Base-by-base conservation (phyloP, 441 rosid species). In the Pelargonium australe region DNA sequence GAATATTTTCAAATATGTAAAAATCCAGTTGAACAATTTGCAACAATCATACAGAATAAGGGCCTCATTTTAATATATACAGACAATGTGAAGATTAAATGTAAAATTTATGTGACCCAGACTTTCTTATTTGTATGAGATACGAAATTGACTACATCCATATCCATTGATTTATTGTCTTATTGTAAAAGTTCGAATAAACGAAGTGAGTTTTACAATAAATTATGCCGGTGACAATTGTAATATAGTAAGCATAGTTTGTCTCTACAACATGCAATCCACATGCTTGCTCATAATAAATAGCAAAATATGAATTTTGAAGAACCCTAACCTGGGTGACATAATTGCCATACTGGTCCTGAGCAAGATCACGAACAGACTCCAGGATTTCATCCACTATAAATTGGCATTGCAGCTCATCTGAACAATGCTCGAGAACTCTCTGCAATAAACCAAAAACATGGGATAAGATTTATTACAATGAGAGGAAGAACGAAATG, bases 311-410 rank as follows among this genome's bases (percentile, higher is more conserved):
- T 49, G n/a, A 49, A 17, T 49, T 49, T 49, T 49, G 43, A 40
- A 49, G 57, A 49, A 8, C 11, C 13, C 82, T 71, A 60, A 92
- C 99, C 99, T 95, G 99, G 45, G 92, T 89, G 65, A 95, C 97
- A 78, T 95, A 95, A 82, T 95, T 95, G 67, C 99, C 99, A 85
- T 95, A 95, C 77, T 91, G 99, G 77, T 95, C 97, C 74, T 86
- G 92, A 78, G 99, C 96, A 82, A 95, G 99, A 78, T 31, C 67
- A 82, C 66, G 77, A 53, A 90, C 87, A 51, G 96, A 91, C 66
- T 89, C 99, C 84, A 92, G 75, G 73, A 92, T 95, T 78, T 95
- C 99, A 77, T 91, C 92, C 19, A 95, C 87, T 74, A 95, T 87
- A 75, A 88, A 95, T 70, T 82, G 90, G 55, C 92, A 81, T 83